Conservation (phyloP, 2,329 filamentous ascomycete species). For the Aureobasidium musti region DNA sequence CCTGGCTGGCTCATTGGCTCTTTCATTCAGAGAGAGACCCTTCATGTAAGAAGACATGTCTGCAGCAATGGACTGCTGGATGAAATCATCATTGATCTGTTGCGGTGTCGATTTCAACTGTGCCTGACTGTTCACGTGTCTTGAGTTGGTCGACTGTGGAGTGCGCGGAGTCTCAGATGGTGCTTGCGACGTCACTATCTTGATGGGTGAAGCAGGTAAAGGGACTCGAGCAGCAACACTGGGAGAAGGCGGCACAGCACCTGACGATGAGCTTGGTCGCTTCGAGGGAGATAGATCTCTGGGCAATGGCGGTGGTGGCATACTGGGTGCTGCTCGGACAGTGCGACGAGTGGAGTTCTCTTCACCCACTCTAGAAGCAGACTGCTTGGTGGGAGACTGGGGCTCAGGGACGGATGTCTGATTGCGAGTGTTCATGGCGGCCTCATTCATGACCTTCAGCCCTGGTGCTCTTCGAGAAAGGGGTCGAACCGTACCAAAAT, state of each 20-base stretch:
- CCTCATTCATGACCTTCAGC: conserved; percentile 74
- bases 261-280: conserved; percentile 38
- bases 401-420: conserved; percentile 35
- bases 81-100: conserved; percentile 48
- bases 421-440: conserved; percentile 73
- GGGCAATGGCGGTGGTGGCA: conserved; percentile 42
- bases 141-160: conserved; percentile 39
- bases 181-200: conserved; percentile 44
- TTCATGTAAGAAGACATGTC: conserved; percentile 47
- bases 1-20: neutral
- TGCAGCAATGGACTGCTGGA: conserved; percentile 52
- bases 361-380: conserved; percentile 28
- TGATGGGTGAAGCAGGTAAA: conserved; percentile 50
- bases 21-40: conserved; percentile 39
- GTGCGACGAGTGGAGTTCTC: conserved; percentile 30
- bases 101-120: conserved; percentile 40
- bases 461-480: conserved; percentile 68
- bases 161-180: conserved; percentile 39
- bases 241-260: conserved; percentile 42
- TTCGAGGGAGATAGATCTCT: conserved; percentile 50
- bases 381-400: conserved; percentile 34
- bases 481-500: conserved; percentile 92
- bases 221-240: conserved; percentile 48
- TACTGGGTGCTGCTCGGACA: conserved; percentile 30
- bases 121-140: conserved; percentile 33